These are phyloP conservation scores for Dalbergia cultrata DNA, from an alignment of 306 rosid species.

Conservation along the genomic window DNA sequence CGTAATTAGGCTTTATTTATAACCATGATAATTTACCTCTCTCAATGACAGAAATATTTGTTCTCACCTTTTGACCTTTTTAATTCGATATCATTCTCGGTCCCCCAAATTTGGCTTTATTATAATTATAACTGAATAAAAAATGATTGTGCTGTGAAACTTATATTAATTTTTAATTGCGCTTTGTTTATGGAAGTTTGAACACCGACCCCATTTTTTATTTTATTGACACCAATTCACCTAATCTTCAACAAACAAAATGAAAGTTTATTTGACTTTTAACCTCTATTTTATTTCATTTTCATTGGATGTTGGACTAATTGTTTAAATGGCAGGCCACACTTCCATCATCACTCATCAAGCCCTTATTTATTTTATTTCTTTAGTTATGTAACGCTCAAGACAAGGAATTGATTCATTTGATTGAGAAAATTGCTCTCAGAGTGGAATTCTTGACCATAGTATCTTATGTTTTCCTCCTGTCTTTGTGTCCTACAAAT, in stretches of 20 bases:
- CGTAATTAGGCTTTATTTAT: conserved; percentile 14
- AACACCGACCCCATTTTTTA: conserved; percentile 65
- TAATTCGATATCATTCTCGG: conserved; percentile 37
- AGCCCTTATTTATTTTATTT: conserved; percentile 32
- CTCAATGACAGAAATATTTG: conserved; percentile 4
- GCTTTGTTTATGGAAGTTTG: conserved; percentile 50
- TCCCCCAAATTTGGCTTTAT: conserved; percentile 41
- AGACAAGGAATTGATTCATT: conserved; percentile 38
- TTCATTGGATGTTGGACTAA: conserved; percentile 43
- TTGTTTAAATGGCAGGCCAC: conserved; percentile 44
- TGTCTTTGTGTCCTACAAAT: conserved; percentile 43
- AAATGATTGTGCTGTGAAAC: conserved; percentile 11
- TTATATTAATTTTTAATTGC: neutral
- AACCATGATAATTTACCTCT: conserved; percentile 43
- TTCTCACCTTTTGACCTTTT: conserved; percentile 47
- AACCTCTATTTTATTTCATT: neutral
- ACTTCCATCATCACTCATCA: conserved; percentile 8
- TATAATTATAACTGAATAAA: conserved; percentile 36
- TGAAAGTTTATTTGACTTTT: conserved; percentile 48
- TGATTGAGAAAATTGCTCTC: conserved; percentile 29
- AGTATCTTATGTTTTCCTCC: conserved; percentile 23
- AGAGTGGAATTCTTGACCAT: conserved; percentile 22
- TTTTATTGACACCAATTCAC: conserved; percentile 35
- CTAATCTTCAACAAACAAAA: conserved; percentile 58
- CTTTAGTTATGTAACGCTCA: conserved; percentile 38